A percentile compares a stretch with the other conserved stretches of the same genome.
phyloP scores from a whole-genome alignment of 2,329 filamentous ascomycete species.

The Gliomastix tumulicola region DNA sequence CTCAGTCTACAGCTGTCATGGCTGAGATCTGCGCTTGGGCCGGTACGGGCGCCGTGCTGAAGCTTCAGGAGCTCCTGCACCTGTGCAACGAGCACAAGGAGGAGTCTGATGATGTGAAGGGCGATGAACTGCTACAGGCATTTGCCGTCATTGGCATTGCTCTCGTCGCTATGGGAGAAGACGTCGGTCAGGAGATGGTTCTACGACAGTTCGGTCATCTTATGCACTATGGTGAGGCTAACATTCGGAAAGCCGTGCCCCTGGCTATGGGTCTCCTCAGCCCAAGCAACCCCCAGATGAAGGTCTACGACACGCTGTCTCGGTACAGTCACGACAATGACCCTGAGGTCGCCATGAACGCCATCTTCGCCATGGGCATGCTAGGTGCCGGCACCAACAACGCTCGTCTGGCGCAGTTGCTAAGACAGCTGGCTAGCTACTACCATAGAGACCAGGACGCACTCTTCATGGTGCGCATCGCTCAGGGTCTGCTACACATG shows the following conservation, averaged over 20 bases:
- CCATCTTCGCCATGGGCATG: conserved; percentile 98
- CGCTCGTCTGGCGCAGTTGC: conserved; percentile 85
- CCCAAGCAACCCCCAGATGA: conserved; percentile 99
- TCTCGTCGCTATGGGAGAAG: conserved; percentile 95
- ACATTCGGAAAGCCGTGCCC: conserved; percentile 93
- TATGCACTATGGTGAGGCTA: conserved; percentile 98
- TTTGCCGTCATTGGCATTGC: conserved; percentile 94
- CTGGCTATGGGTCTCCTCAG: conserved; percentile 95
- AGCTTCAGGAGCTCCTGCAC: conserved; percentile 93
- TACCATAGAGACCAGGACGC: conserved; percentile 96
- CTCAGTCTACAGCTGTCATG: conserved; percentile 88
- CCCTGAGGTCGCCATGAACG: conserved; percentile 95
- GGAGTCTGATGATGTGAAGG: conserved; percentile 89
- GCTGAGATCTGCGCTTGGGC: conserved; percentile 98
- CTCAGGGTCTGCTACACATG: conserved; percentile 96
- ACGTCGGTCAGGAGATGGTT: conserved; percentile 98
- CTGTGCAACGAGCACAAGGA: conserved; percentile 98
- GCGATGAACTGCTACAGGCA: conserved; percentile 88
- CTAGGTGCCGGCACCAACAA: conserved; percentile 97
- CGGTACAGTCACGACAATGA: conserved; percentile 98
- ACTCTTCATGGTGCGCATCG: conserved; percentile 98
- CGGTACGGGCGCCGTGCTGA: conserved; percentile 91
- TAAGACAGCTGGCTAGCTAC: conserved; percentile 93
- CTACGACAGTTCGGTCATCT: conserved; percentile 94
- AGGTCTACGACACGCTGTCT: conserved; percentile 96